These are phyloP conservation scores for Mucor mucedo DNA, from an alignment of 371 early-diverging fungal species.

Conservation along the genomic window DNA sequence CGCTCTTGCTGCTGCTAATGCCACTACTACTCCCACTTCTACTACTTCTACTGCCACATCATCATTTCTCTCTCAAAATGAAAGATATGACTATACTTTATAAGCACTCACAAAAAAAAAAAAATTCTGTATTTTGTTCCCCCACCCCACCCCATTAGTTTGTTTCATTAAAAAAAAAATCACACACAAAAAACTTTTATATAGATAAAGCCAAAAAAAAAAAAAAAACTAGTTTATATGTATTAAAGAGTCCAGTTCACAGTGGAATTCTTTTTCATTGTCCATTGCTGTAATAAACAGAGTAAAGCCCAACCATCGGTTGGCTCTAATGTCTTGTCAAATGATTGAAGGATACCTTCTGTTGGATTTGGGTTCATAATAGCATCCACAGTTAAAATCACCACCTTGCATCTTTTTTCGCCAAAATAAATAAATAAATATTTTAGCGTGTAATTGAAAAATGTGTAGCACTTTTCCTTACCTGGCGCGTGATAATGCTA, in stretches of 20 bases:
- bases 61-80: constrained; percentile 1
- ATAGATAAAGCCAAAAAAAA: neutral
- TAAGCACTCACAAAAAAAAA: constrained; percentile 9
- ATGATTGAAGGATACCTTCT: constrained; percentile 23
- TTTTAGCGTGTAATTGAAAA: neutral
- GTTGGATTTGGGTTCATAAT: constrained; percentile 31
- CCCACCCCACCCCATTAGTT: neutral
- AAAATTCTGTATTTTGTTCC: constrained; percentile 11
- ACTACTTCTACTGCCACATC: neutral
- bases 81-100: constrained; percentile 2
- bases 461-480: constrained; percentile 1
- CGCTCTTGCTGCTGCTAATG: neutral
- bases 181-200: neutral
- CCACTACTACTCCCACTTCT: neutral
- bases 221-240: neutral
- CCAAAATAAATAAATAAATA: neutral
- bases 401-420: constrained; percentile 52
- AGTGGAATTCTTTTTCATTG: constrained; percentile 24
- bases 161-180: constrained; percentile 9
- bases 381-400: constrained; percentile 53
- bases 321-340: constrained; percentile 23
- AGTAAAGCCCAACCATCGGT: constrained; percentile 45
- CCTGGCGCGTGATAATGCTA: constrained; percentile 59
- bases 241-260: constrained; percentile 26
- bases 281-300: constrained; percentile 38